phyloP scores from a whole-genome alignment of 192 early-diverging fungal genomes.

The Coemansia interrupta region DNA sequence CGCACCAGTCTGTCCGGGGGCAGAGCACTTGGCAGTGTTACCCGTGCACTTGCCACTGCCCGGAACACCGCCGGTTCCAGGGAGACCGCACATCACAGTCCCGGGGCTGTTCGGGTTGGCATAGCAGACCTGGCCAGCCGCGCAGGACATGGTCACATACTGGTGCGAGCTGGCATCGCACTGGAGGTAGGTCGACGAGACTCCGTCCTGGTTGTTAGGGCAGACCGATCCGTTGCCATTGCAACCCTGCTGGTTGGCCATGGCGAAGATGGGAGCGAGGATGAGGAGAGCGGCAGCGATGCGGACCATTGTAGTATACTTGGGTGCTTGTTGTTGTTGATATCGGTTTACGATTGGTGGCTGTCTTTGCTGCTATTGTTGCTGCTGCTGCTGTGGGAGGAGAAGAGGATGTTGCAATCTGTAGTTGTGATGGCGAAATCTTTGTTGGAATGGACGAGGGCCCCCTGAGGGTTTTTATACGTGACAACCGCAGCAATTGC shows the following conservation, averaged over 20 bases:
- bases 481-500: neutral
- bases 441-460: neutral
- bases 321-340: neutral
- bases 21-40: slow-evolving; percentile 39
- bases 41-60: slow-evolving; percentile 35
- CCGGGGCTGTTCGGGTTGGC: slow-evolving; percentile 36
- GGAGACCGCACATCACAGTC: slow-evolving; percentile 39
- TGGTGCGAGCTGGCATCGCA: slow-evolving; percentile 39
- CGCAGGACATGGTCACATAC: slow-evolving; percentile 29
- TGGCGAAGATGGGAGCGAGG: slow-evolving; percentile 11
- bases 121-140: slow-evolving; percentile 42
- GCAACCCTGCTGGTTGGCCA: slow-evolving; percentile 21
- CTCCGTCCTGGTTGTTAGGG: slow-evolving; percentile 35
- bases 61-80: slow-evolving; percentile 37
- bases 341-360: neutral
- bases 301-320: slow-evolving; percentile 10
- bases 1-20: slow-evolving; percentile 28
- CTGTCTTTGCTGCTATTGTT: neutral
- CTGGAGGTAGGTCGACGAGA: slow-evolving; percentile 42
- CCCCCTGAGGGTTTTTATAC: neutral
- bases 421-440: too few relatives aligned
- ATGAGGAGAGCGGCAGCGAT: slow-evolving; percentile 11
- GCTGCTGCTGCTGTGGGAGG: too few relatives aligned
- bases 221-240: slow-evolving; percentile 36
- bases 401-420: too few relatives aligned